Evolutionary conservation across 306 rosid species (phyloP).

Genomic region (Mimosa bimucronata): DNA sequence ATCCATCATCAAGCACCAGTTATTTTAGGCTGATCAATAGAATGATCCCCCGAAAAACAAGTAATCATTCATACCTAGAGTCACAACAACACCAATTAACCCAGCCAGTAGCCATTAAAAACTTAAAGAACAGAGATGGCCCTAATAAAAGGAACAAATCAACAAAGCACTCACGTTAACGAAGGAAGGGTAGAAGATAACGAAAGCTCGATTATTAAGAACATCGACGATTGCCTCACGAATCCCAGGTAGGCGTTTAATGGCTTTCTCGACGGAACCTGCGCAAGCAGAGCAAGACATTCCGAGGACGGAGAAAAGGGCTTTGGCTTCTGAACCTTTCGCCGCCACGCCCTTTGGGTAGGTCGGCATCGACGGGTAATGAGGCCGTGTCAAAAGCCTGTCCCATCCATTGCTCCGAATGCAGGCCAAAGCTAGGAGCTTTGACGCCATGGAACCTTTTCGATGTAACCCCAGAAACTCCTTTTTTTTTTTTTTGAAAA

Average conservation of each 20-base stretch:
- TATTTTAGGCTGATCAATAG: too few relatives aligned
- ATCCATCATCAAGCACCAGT: too few relatives aligned
- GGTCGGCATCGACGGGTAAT: slow-evolving; percentile 74
- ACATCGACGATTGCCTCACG: slow-evolving; percentile 72
- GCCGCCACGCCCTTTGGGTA: slow-evolving; percentile 53
- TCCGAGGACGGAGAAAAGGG: slow-evolving; percentile 64
- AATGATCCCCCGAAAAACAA: too few relatives aligned
- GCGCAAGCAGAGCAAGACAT: slow-evolving; percentile 86
- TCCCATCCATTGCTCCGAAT: slow-evolving; percentile 38
- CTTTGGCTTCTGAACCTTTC: slow-evolving; percentile 43
- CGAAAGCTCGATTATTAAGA: slow-evolving; percentile 68
- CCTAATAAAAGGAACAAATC: too few relatives aligned
- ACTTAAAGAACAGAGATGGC: not conserved
- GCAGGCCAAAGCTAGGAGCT: slow-evolving; percentile 55
- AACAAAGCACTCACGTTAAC: slow-evolving; percentile 52
- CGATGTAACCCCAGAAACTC: not conserved
- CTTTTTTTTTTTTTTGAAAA: too few relatives aligned
- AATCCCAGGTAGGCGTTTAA: slow-evolving; percentile 81
- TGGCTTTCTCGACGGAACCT: slow-evolving; percentile 68
- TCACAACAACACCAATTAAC: not conserved
- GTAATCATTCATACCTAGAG: too few relatives aligned
- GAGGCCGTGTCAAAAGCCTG: slow-evolving; percentile 52
- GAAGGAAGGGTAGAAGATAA: slow-evolving; percentile 58
- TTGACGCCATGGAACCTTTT: slow-evolving; percentile 42
- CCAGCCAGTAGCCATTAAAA: not conserved